Conservation (phyloP, 2,329 filamentous ascomycete genomes). For the Drechslerella dactyloides region DNA sequence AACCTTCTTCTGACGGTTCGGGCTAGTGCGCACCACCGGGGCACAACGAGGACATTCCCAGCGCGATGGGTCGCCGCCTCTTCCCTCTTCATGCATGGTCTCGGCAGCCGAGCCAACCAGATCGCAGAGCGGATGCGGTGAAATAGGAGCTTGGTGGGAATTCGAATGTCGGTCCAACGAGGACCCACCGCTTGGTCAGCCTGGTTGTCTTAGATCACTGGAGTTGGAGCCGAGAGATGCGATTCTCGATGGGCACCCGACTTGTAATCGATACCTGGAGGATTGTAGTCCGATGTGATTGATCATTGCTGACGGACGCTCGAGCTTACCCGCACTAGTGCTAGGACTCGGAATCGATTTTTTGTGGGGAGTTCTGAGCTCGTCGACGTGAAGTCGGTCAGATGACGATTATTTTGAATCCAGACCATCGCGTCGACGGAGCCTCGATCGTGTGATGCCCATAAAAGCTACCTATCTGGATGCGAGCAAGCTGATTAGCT, state of each 20-base stretch:
- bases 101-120: constrained; percentile 50
- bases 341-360: no score
- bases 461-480: constrained; percentile 23
- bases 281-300: neutral
- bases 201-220: constrained; percentile 48
- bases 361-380: constrained; percentile 42
- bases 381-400: constrained; percentile 32
- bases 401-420: constrained; percentile 42
- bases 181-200: constrained; percentile 32
- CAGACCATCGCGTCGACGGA: constrained; percentile 14
- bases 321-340: constrained; percentile 30
- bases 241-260: constrained; percentile 13
- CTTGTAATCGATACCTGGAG: no score
- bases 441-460: constrained; percentile 36
- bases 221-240: constrained; percentile 43
- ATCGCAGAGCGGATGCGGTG: constrained; percentile 33
- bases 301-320: neutral
- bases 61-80: constrained; percentile 51
- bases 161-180: constrained; percentile 6
- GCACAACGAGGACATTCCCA: constrained; percentile 37
- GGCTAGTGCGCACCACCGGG: constrained; percentile 24
- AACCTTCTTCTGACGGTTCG: constrained; percentile 32
- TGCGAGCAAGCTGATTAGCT: constrained; percentile 12
- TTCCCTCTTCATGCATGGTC: constrained; percentile 50
- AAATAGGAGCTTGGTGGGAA: constrained; percentile 48